phyloP scores from a whole-genome alignment of 1,139 yeast species.

The Candida albicans region DNA sequence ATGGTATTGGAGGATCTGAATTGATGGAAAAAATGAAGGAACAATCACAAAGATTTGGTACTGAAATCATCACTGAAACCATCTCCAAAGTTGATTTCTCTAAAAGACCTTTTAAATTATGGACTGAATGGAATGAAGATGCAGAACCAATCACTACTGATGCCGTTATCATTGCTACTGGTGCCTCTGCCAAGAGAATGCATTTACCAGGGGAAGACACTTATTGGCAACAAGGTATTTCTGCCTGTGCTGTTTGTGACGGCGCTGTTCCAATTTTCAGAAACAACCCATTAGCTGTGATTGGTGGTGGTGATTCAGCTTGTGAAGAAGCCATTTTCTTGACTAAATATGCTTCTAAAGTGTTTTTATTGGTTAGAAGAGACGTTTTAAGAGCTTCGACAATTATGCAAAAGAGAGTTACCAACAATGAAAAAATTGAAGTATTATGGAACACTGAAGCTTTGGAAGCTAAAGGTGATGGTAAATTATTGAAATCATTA shows the following conservation, averaged over 20 bases:
- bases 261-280: constrained; percentile 99
- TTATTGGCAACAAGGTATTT: constrained; percentile 98
- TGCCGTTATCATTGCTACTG: constrained; percentile 90
- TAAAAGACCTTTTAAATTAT: constrained; percentile 86
- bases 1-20: constrained; percentile 83
- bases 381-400: constrained; percentile 92
- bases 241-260: constrained; percentile 99
- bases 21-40: constrained; percentile 93
- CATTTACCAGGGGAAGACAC: constrained; percentile 92
- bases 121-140: constrained; percentile 95
- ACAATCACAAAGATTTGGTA: constrained; percentile 85
- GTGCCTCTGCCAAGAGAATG: constrained; percentile 96
- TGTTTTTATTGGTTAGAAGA: constrained; percentile 87
- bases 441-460: constrained; percentile 85
- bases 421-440: constrained; percentile 83
- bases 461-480: constrained; percentile 89
- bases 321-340: constrained; percentile 97
- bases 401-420: constrained; percentile 93
- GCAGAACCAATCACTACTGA: constrained; percentile 88
- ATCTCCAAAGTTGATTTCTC: constrained; percentile 87
- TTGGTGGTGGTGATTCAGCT: constrained; percentile 99
- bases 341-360: constrained; percentile 97
- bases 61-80: constrained; percentile 92
- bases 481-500: constrained; percentile 65
- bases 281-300: constrained; percentile 93